Evolutionary conservation across 2,329 filamentous ascomycete genomes (phyloP), one percentile per base, ranked within the genome.

Genomic region (Aureobasidium sp.): DNA sequence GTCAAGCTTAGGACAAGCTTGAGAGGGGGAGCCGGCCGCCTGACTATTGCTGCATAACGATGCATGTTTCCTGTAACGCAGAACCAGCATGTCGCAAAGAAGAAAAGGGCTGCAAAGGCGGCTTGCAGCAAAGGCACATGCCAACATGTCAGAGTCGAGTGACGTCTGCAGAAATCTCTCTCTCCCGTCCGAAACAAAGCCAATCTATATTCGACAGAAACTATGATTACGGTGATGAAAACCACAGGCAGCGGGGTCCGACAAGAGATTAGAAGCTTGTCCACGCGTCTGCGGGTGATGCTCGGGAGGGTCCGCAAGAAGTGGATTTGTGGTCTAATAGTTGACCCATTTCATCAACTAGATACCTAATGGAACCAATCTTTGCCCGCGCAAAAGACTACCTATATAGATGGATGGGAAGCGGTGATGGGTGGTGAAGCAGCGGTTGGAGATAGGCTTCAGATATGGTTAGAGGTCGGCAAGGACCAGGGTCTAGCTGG

Each of bases 1-100:
- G 14, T 27, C 27, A 6, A 22, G 16, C 12, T n/a, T 34, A 48
- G 44, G 21, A 34, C 44, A 37, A 17, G 22, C 17, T 37, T 48
- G 30, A n/a, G n/a, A n/a, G n/a, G n/a, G n/a, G n/a, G 44, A 22
- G 44, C 44, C 44, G 44, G 17, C 44, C 44, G 44, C 44, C 44
- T 37, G 30, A 37, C 44, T 25, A 37, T 48, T 47, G 30, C 42
- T 47, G 42, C 42, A 47, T 19, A 16, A 12, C 29, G 21, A 24
- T 47, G 42, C 44, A 48, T 35, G 30, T 37, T 37, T 48, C 14
- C 44, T 48, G 44, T 48, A 27, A 48, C 32, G 44, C 44, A 37
- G 17, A 37, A 48, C 42, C 42, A 44, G 17, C 14, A 44, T 30
- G 35, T 11, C 12, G 22, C 30, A 25, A 34, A 45, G 41, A n/a